These are phyloP conservation scores for Pisolithus sp. DNA, from an alignment of 768 basidiomycete species.

Conservation along the genomic window DNA sequence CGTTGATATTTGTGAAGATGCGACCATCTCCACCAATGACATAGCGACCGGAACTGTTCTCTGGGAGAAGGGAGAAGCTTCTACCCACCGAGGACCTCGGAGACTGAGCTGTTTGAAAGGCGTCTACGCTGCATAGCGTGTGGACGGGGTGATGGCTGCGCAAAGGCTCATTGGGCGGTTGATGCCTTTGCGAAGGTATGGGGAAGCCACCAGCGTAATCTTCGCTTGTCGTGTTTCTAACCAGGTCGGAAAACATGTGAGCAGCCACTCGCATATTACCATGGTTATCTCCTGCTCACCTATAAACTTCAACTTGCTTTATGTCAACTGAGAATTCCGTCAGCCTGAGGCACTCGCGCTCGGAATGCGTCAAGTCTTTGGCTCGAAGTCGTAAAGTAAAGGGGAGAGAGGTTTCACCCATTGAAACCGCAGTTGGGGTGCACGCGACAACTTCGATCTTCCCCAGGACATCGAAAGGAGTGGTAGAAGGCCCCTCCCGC, in stretches of 20 bases:
- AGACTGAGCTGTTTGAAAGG: conserved; percentile 23
- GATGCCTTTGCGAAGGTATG: conserved; percentile 46
- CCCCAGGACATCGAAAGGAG: conserved; percentile 49
- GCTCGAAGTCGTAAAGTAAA: conserved; percentile 58
- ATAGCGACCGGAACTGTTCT: conserved; percentile 40
- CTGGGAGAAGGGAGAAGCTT: conserved; percentile 45
- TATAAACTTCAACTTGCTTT: conserved; percentile 58
- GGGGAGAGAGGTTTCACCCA: conserved; percentile 43
- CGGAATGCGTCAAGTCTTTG: conserved; percentile 39
- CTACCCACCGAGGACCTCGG: conserved; percentile 22
- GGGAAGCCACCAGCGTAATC: conserved; percentile 45
- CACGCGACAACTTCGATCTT: conserved; percentile 61
- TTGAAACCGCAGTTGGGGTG: conserved; percentile 48
- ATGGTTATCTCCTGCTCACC: conserved; percentile 28
- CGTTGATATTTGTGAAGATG: conserved; percentile 35
- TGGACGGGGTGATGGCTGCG: conserved; percentile 45
- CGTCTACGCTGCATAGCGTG: conserved; percentile 41
- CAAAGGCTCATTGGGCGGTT: conserved; percentile 62
- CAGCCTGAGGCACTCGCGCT: conserved; percentile 52
- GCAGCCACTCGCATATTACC: not conserved
- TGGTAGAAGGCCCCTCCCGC: conserved; percentile 16
- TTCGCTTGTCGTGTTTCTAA: conserved; percentile 37
- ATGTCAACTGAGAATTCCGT: conserved; percentile 51
- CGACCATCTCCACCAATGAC: conserved; percentile 43
- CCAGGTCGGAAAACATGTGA: conserved; percentile 4